Percentiles rank a stretch among this genome's conserved stretches.
These are phyloP conservation scores for Saturnispora ahearnii DNA, from an alignment of 805 yeast genomes.

Conservation along the genomic window DNA sequence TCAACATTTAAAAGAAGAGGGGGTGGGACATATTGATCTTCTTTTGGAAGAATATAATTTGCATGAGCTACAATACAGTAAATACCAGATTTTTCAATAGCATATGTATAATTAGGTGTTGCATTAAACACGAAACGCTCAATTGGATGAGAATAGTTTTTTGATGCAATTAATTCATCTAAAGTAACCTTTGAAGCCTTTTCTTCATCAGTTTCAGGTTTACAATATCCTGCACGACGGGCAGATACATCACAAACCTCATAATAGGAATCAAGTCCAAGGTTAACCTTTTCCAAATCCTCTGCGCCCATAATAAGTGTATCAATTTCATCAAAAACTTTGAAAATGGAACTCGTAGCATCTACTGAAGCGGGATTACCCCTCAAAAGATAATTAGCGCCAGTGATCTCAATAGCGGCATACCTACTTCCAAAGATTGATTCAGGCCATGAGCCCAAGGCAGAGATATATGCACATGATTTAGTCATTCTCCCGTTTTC, in stretches of 20 bases:
- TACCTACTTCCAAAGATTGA: neutral
- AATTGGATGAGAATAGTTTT: conserved; percentile 13
- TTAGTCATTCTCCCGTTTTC: neutral
- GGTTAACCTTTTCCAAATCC: too few relatives aligned
- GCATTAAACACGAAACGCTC: conserved; percentile 12
- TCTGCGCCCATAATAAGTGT: too few relatives aligned
- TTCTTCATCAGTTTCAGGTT: too few relatives aligned
- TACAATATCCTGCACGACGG: too few relatives aligned
- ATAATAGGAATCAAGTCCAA: too few relatives aligned
- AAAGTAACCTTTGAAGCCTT: conserved; percentile 5
- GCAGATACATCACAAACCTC: too few relatives aligned
- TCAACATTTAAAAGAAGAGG: conserved; percentile 11
- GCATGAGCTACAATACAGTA: conserved; percentile 23
- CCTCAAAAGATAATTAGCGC: too few relatives aligned
- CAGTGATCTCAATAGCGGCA: neutral
- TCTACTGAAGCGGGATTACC: neutral
- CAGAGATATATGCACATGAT: neutral
- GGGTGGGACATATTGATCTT: neutral
- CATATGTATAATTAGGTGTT: conserved; percentile 10
- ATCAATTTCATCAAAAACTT: neutral
- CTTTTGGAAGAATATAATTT: conserved; percentile 9
- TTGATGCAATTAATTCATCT: conserved; percentile 15
- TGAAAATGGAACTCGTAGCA: neutral
- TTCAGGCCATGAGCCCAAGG: neutral
- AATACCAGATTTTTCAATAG: conserved; percentile 17